Evolutionary conservation across 305 asterid genomes (phyloP).

Genomic region (Fraxinus greggii): DNA sequence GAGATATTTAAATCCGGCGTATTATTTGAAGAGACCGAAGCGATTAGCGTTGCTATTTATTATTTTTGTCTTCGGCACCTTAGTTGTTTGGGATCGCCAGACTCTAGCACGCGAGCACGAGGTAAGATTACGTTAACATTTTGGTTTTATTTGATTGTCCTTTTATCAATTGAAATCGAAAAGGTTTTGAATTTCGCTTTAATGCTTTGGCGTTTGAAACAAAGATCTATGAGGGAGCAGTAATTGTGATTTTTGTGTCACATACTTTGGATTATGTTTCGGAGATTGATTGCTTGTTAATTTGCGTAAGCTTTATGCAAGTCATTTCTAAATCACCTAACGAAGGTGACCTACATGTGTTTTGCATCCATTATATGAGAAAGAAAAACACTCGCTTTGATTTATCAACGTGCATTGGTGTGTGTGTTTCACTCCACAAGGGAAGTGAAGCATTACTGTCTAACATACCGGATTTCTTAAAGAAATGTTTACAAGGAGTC

Average conservation of each 20-base stretch:
- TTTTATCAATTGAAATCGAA: neutral
- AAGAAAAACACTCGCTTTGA: neutral
- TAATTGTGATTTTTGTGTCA: neutral
- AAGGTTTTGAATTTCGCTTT: neutral
- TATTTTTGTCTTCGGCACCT: constrained; percentile 53
- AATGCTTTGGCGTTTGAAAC: neutral
- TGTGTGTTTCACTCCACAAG: neutral
- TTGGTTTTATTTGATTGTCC: neutral
- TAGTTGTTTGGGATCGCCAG: constrained; percentile 93
- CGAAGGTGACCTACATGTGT: neutral
- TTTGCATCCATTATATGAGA: neutral
- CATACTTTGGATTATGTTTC: neutral
- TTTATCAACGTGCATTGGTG: neutral
- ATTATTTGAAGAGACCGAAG: constrained; percentile 93
- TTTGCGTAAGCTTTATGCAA: neutral
- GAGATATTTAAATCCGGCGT: constrained; percentile 74
- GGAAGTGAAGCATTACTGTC: constrained; percentile 2
- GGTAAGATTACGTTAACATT: constrained; percentile 38
- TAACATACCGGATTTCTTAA: neutral
- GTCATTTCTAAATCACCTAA: neutral
- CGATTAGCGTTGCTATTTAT: constrained; percentile 73
- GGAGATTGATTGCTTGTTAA: neutral
- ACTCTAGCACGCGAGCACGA: constrained; percentile 82
- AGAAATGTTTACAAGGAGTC: neutral
- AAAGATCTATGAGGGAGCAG: neutral